Evolutionary conservation across 148 eudicot species (phyloP), one percentile per base, ranked within the genome.

Genomic region (Rhododendron williamsianum): DNA sequence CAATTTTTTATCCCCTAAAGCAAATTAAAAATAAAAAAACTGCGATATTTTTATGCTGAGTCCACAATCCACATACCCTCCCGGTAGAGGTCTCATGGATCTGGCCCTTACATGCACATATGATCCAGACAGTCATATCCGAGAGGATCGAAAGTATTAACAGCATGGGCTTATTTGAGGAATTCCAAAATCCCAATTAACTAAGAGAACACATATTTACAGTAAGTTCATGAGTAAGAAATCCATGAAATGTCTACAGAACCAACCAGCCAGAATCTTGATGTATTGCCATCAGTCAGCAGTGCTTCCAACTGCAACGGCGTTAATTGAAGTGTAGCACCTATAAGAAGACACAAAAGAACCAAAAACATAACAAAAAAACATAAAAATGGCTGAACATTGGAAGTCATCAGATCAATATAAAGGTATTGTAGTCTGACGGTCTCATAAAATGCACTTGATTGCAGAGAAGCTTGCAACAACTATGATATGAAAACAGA

Each of bases 231-330:
- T 83, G 80, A 56, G 9, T 23, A 76, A 9, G 82, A 77, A 77
- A 36, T 60, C 43, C 9, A 8, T 36, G 7, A 63, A 21, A 84
- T 58, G 45, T 84, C 56, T 25, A 36, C 60, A 74, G 76, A 86
- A 93, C 98, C 80, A 87, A 97, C 99, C 98, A 97, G 91, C 99
- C 99, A 95, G 86, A 89, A 94, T 87, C 87, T 93, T 87, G 99
- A 94, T 45, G 93, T 81, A 82, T 85, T 90, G 89, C 95, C 98
- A 90, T 97, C 99, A 51, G 93, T 89, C 80, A 97, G 91, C 81
- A 95, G 79, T 83, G 94, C 87, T 89, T 97, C 99, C 91, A 97
- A 90, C 87, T 94, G 99, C 90, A 97, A 89, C 41, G 98, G 98
- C 58, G 99, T 97, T 85, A 97, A 89, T 69, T 90, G 89, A 87